These are phyloP conservation scores for Coemansia sp. DNA, from an alignment of 192 early-diverging fungal genomes.

Conservation along the genomic window DNA sequence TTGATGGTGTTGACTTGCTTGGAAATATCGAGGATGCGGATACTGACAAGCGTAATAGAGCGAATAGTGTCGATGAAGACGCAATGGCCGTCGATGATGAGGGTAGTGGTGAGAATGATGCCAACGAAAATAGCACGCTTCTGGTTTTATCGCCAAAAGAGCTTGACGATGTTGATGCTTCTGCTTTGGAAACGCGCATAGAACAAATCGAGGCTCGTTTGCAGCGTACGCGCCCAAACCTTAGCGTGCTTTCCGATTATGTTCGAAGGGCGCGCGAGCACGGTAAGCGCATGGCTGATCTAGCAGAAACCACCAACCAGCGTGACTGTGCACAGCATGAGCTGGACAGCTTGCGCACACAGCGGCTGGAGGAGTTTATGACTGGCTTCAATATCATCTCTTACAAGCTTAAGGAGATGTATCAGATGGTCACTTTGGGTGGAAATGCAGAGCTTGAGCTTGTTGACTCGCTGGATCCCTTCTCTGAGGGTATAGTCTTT, in stretches of 20 bases:
- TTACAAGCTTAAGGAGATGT: constrained; percentile 97
- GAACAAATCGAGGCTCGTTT: constrained; percentile 68
- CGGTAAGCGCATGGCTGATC: constrained; percentile 65
- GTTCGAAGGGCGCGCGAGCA: constrained; percentile 75
- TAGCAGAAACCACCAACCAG: constrained; percentile 69
- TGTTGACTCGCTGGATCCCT: constrained; percentile 94
- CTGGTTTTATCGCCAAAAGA: constrained; percentile 62
- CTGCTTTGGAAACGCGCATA: constrained; percentile 69
- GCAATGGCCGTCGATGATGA: constrained; percentile 43
- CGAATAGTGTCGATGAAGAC: constrained; percentile 45
- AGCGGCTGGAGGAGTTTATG: constrained; percentile 92
- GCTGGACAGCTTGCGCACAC: constrained; percentile 75
- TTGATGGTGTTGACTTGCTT: constrained; percentile 10
- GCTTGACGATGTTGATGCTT: constrained; percentile 64
- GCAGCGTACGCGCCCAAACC: constrained; percentile 66
- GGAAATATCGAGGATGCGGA: constrained; percentile 2
- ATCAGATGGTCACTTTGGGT: constrained; percentile 98
- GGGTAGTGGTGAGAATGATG: constrained; percentile 10
- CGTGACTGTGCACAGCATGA: constrained; percentile 74
- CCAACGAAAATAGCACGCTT: constrained; percentile 25
- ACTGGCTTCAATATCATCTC: constrained; percentile 91
- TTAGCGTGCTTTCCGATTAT: constrained; percentile 88
- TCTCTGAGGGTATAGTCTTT: constrained; percentile 98
- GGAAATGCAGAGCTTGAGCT: constrained; percentile 98
- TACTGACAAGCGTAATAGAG: constrained; percentile 1